Conservation (phyloP, 176 grass and related monocot genomes). For the Oropetium thomaeum region DNA sequence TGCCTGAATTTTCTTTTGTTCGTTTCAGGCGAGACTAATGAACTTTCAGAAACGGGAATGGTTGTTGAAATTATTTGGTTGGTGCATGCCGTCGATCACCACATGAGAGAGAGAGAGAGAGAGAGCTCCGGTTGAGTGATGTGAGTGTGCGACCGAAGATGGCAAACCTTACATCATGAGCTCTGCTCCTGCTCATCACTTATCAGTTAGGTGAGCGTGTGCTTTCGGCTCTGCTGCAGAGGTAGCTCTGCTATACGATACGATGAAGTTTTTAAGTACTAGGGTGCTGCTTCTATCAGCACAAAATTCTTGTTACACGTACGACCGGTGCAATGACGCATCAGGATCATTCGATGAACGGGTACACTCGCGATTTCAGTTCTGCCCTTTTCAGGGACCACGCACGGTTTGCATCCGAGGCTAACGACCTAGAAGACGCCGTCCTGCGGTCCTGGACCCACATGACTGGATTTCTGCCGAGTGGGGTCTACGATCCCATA, state of each 20-base stretch:
- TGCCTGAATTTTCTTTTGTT: background rate
- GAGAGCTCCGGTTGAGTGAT: conserved; percentile 4
- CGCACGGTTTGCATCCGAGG: conserved; percentile 7
- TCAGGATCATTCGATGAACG: conserved; percentile 10
- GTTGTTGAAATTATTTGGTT: background rate
- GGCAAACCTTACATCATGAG: conserved; percentile 6
- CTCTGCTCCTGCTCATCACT: too few species aligned
- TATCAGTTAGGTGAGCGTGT: conserved; percentile 23
- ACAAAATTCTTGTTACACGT: conserved; percentile 16
- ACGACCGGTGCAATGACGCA: conserved; percentile 15
- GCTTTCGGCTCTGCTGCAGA: conserved; percentile 17
- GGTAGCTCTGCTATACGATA: background rate
- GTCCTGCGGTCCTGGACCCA: background rate
- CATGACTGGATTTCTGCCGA: background rate
- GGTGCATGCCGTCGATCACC: too few species aligned
- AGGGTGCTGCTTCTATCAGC: background rate
- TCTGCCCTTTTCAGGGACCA: conserved; percentile 22
- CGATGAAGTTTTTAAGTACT: background rate
- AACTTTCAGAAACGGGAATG: background rate
- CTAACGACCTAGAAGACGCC: conserved; percentile 18
- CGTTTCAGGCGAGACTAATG: background rate
- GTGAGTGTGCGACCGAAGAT: background rate
- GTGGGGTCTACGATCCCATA: background rate
- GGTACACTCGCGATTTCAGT: background rate
- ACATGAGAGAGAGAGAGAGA: too few species aligned